These are phyloP conservation scores for Solanum corneliomulleri DNA, from an alignment of 257 asterid genomes.

Conservation along the genomic window DNA sequence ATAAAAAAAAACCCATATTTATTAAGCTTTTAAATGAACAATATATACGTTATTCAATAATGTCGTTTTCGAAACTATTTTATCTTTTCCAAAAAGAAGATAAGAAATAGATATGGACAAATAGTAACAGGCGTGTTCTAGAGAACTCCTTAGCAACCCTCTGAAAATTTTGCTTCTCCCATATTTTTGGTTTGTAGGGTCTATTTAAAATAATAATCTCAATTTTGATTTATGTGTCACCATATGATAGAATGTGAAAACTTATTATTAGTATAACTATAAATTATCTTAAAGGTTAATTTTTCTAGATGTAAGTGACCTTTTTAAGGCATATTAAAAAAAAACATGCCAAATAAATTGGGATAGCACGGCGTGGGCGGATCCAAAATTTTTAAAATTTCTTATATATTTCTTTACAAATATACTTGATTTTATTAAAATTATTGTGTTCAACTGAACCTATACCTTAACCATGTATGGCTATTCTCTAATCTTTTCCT, in stretches of 20 bases:
- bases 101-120: not conserved
- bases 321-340: not conserved
- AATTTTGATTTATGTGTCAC: not conserved
- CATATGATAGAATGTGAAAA: not conserved
- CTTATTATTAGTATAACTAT: not conserved
- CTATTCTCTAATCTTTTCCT: not conserved
- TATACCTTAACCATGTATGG: not conserved
- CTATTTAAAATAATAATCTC: not conserved
- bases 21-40: not conserved
- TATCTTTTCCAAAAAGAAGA: not conserved
- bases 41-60: not conserved
- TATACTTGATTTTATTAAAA: too few relatives aligned
- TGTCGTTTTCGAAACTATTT: not conserved
- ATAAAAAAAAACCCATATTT: not conserved
- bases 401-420: too few relatives aligned
- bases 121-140: not conserved
- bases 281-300: not conserved
- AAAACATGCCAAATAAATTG: not conserved
- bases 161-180: not conserved
- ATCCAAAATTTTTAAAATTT: too few relatives aligned
- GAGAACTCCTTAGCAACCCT: not conserved
- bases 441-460: not conserved
- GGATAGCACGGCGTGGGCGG: not conserved
- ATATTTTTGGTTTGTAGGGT: not conserved
- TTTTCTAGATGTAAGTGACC: not conserved